Conservation (phyloP, 2,329 filamentous ascomycete genomes). For the Teratosphaeria viscida region DNA sequence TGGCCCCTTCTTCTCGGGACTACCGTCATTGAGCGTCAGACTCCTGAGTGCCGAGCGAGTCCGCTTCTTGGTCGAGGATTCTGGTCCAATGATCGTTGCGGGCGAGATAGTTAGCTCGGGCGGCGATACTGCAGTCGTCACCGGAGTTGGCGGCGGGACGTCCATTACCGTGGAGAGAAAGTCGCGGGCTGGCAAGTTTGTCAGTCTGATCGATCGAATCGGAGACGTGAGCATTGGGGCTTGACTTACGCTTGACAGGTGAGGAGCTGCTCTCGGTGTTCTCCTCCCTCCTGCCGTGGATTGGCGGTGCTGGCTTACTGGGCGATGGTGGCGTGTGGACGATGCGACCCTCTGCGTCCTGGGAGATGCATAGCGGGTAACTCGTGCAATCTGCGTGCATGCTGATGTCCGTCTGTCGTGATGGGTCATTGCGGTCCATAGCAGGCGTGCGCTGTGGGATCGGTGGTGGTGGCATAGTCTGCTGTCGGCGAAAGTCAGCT, state of each 20-base stretch:
- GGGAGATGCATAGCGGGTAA: constrained; percentile 21
- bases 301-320: constrained; percentile 8
- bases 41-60: constrained; percentile 15
- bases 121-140: constrained; percentile 7
- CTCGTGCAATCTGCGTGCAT: constrained; percentile 24
- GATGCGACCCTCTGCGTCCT: constrained; percentile 16
- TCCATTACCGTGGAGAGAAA: constrained; percentile 18
- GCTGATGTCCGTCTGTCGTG: constrained; percentile 23
- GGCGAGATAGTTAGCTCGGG: constrained; percentile 3
- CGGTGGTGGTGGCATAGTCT: constrained; percentile 18
- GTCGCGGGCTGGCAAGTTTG: constrained; percentile 13
- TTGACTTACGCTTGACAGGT: constrained; percentile 7
- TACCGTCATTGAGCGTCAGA: constrained; percentile 14
- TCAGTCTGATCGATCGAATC: constrained; percentile 2
- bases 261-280: constrained; percentile 3
- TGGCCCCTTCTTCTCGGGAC: constrained; percentile 14
- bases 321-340: constrained; percentile 11
- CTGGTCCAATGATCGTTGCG: not conserved
- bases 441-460: constrained; percentile 10
- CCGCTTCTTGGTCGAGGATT: constrained; percentile 14
- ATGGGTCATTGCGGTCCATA: constrained; percentile 5
- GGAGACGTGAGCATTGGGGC: not conserved
- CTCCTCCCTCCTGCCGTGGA: constrained; percentile 19
- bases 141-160: constrained; percentile 3
- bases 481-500: not conserved